phyloP scores from a whole-genome alignment of 1,139 yeast species.

The Pneumocystis sp. region DNA sequence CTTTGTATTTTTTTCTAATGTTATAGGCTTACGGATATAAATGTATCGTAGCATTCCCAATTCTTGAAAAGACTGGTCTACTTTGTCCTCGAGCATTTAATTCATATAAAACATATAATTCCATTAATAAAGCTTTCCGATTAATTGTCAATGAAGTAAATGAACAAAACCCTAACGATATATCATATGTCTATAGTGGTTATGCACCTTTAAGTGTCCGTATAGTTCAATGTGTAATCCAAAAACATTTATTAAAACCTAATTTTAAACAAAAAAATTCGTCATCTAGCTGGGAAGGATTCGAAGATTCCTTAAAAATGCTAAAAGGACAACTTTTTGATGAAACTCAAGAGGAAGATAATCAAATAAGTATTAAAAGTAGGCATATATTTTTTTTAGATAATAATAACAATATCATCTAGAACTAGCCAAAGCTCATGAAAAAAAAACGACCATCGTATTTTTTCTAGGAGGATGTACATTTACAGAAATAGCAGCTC shows the following conservation, averaged over 20 bases:
- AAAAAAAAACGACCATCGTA: slow-evolving; percentile 28
- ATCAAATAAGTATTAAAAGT: background rate
- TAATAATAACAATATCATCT: slow-evolving; percentile 2
- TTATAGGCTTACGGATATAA: slow-evolving; percentile 27
- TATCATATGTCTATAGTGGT: slow-evolving; percentile 32
- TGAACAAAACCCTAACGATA: slow-evolving; percentile 21
- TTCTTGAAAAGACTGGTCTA: slow-evolving; percentile 30
- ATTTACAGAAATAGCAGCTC: slow-evolving; percentile 55
- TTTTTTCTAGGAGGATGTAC: slow-evolving; percentile 70
- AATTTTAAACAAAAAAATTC: slow-evolving; percentile 8
- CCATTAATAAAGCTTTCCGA: slow-evolving; percentile 19
- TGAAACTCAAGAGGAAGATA: slow-evolving; percentile 15
- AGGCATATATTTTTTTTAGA: background rate
- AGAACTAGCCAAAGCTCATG: slow-evolving; percentile 9
- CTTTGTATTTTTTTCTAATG: background rate
- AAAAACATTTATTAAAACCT: slow-evolving; percentile 18
- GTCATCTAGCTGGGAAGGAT: slow-evolving; percentile 16
- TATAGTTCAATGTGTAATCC: slow-evolving; percentile 27
- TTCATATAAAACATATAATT: slow-evolving; percentile 2
- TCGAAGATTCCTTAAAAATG: slow-evolving; percentile 23
- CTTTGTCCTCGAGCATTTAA: slow-evolving; percentile 14
- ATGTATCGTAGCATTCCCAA: slow-evolving; percentile 28
- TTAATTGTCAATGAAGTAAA: slow-evolving; percentile 23
- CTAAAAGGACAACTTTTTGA: slow-evolving; percentile 27
- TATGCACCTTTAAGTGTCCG: slow-evolving; percentile 33